Percentiles rank a stretch among this genome's conserved stretches.
These are phyloP conservation scores for Pichia sp. DNA, from an alignment of 1,139 yeast genomes.

Conservation along the genomic window DNA sequence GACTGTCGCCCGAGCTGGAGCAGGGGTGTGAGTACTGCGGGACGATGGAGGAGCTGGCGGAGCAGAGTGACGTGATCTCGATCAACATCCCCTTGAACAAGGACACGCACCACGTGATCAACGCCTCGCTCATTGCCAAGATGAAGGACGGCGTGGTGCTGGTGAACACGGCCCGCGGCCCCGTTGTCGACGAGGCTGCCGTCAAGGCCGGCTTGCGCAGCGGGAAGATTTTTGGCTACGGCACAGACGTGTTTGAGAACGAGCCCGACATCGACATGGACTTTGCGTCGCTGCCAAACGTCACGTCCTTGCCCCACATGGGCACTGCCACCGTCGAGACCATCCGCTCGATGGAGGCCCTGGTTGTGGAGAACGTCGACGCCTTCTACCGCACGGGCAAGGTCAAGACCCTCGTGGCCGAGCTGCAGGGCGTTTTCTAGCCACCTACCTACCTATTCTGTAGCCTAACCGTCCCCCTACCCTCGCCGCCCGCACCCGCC, in stretches of 20 bases:
- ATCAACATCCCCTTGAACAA: conserved; percentile 60
- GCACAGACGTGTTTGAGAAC: conserved; percentile 80
- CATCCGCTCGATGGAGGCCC: conserved; percentile 49
- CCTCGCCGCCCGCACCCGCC: too few relatives aligned
- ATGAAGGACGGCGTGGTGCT: conserved; percentile 67
- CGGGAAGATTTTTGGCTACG: conserved; percentile 71
- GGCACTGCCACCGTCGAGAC: conserved; percentile 70
- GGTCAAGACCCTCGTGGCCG: conserved; percentile 53
- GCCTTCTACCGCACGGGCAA: conserved; percentile 51
- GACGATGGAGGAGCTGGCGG: conserved; percentile 51
- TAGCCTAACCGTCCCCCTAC: too few relatives aligned
- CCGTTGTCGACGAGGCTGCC: conserved; percentile 49
- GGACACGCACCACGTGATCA: conserved; percentile 47
- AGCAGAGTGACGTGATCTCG: conserved; percentile 55
- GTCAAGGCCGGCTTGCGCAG: conserved; percentile 56
- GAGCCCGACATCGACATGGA: conserved; percentile 71
- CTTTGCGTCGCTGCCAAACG: conserved; percentile 51
- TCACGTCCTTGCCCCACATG: conserved; percentile 71
- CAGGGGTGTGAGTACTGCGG: conserved; percentile 48
- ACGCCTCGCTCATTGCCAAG: conserved; percentile 47
- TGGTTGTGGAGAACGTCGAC: conserved; percentile 43
- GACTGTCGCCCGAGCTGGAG: conserved; percentile 51
- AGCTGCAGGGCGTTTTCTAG: conserved; percentile 7
- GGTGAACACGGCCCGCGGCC: conserved; percentile 64
- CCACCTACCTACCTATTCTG: background rate